These are phyloP conservation scores for Plantago coronopus DNA, from an alignment of 305 asterid genomes.

Conservation along the genomic window DNA sequence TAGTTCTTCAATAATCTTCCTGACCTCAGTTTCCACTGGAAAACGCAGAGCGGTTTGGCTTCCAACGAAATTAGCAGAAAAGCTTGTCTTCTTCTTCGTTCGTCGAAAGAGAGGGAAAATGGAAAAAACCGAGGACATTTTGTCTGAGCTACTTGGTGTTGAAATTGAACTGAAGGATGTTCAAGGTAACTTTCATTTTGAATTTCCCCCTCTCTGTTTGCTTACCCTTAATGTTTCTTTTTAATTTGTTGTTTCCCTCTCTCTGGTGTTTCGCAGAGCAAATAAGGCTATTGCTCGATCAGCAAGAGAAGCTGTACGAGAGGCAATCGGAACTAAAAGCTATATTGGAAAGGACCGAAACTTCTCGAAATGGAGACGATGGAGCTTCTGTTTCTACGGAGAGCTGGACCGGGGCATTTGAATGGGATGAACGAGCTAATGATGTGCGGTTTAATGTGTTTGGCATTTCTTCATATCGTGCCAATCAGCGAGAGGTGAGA, in stretches of 20 bases:
- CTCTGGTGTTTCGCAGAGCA: conserved; percentile 47
- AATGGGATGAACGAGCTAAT: conserved; percentile 80
- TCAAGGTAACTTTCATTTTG: conserved; percentile 44
- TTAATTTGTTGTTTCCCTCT: neutral
- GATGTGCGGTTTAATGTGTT: conserved; percentile 82
- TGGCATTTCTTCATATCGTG: conserved; percentile 78
- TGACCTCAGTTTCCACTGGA: neutral
- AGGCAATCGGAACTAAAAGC: conserved; percentile 78
- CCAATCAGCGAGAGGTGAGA: conserved; percentile 85
- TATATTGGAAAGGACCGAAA: conserved; percentile 56
- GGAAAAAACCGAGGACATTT: conserved; percentile 58
- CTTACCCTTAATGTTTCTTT: neutral
- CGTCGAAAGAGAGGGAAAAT: conserved; percentile 24
- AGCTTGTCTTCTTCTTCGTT: neutral
- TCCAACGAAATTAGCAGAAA: neutral
- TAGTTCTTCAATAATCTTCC: neutral
- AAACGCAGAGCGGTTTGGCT: neutral
- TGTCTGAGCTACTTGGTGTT: conserved; percentile 72
- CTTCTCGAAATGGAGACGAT: conserved; percentile 44
- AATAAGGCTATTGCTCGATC: conserved; percentile 63
- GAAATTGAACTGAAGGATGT: conserved; percentile 83
- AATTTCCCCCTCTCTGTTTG: neutral
- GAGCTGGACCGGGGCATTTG: conserved; percentile 70
- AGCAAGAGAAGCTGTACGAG: conserved; percentile 65
- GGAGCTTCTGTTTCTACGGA: conserved; percentile 54